These are phyloP conservation scores for Silene coronaria DNA, from an alignment of 179 eudicot genomes.

Conservation along the genomic window DNA sequence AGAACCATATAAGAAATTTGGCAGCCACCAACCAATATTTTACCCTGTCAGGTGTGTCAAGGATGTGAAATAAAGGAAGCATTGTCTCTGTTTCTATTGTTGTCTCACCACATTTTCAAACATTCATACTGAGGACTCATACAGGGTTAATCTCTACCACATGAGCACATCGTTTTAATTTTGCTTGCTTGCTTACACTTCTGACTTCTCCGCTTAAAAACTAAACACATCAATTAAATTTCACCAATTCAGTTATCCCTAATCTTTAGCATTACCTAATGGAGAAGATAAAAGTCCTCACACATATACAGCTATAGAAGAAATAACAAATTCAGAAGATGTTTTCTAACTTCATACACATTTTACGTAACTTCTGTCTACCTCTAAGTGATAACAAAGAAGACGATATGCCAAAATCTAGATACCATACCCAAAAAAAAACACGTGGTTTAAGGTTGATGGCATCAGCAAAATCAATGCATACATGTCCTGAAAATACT, in stretches of 20 bases:
- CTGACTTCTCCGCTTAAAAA: background rate
- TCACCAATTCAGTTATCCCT: background rate
- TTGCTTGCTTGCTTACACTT: slow-evolving; percentile 1
- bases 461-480: too few relatives aligned
- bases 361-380: background rate
- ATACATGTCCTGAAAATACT: too few relatives aligned
- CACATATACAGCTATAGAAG: background rate
- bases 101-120: background rate
- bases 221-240: background rate
- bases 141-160: background rate
- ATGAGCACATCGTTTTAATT: background rate
- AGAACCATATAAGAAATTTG: background rate
- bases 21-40: background rate
- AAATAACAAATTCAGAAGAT: background rate
- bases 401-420: too few relatives aligned
- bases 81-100: background rate
- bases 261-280: background rate
- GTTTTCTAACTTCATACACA: background rate
- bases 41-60: background rate
- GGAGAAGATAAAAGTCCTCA: background rate
- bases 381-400: too few relatives aligned
- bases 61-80: background rate
- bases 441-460: too few relatives aligned
- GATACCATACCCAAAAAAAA: too few relatives aligned
- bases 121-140: background rate